Percentiles rank a stretch among this genome's conserved stretches.
Evolutionary conservation across 345 rosid species (phyloP).

Genomic region (Garcia nutans): DNA sequence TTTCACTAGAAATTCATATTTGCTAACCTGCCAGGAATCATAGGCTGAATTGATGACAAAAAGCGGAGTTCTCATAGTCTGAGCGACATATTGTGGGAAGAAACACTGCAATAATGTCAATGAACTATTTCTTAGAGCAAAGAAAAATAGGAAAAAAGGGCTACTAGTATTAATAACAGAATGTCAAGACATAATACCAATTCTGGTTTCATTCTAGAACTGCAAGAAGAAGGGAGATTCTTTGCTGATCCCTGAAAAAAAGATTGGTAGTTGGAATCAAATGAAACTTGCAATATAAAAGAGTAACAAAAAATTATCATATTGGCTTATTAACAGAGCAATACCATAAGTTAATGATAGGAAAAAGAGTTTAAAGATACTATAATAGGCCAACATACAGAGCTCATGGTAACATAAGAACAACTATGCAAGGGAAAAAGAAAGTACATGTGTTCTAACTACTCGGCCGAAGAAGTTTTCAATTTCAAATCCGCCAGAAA

Average conservation of each 20-base stretch:
- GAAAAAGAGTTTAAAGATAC: not conserved
- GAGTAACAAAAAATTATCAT: too few relatives aligned
- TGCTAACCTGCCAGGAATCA: slow-evolving; percentile 96
- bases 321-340: too few relatives aligned
- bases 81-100: slow-evolving; percentile 81
- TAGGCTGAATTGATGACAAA: slow-evolving; percentile 90
- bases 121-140: slow-evolving; percentile 17
- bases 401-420: not conserved
- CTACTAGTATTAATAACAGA: not conserved
- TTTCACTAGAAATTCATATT: not conserved
- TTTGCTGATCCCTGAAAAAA: slow-evolving; percentile 74
- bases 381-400: too few relatives aligned
- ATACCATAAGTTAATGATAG: not conserved
- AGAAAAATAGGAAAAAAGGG: not conserved
- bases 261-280: not conserved
- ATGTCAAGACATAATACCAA: slow-evolving; percentile 46
- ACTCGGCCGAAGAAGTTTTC: slow-evolving; percentile 60
- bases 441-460: slow-evolving; percentile 72
- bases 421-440: not conserved
- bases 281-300: not conserved
- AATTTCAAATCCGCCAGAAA: slow-evolving; percentile 60
- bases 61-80: slow-evolving; percentile 70
- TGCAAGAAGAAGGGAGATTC: slow-evolving; percentile 75
- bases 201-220: slow-evolving; percentile 62
- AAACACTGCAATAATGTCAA: slow-evolving; percentile 57